Evolutionary conservation across 768 basidiomycete species (phyloP).

Genomic region (Zangia roseola): DNA sequence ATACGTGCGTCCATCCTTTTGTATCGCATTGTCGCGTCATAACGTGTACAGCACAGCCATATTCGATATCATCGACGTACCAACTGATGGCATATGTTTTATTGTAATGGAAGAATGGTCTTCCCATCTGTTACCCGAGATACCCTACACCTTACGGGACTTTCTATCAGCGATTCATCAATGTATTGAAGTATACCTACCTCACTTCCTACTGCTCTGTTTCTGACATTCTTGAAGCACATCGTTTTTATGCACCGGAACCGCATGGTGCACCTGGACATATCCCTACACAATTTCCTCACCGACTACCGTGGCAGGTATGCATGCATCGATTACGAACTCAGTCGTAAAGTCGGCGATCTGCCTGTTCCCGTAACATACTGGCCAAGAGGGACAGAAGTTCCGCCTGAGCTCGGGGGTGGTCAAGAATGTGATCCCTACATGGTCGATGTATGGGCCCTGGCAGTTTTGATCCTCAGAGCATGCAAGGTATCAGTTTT

Average conservation of each 20-base stretch:
- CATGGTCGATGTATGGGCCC: conserved; percentile 74
- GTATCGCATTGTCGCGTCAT: background rate
- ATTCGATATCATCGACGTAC: conserved; percentile 57
- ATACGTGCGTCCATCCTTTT: conserved; percentile 54
- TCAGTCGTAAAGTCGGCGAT: conserved; percentile 54
- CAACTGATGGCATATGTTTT: conserved; percentile 53
- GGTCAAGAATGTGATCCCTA: conserved; percentile 54
- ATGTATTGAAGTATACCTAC: conserved; percentile 55
- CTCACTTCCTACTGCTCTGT: background rate
- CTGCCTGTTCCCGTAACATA: conserved; percentile 37
- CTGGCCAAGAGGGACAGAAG: conserved; percentile 56
- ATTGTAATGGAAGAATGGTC: conserved; percentile 85
- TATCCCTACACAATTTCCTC: conserved; percentile 66
- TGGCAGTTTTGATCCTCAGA: conserved; percentile 61
- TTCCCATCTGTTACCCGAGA: conserved; percentile 51
- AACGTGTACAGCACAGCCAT: conserved; percentile 46
- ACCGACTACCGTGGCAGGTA: conserved; percentile 63
- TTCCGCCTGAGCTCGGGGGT: conserved; percentile 67
- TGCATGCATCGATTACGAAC: conserved; percentile 74
- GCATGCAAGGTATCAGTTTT: conserved; percentile 55
- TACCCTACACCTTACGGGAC: conserved; percentile 48
- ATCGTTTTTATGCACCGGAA: conserved; percentile 67
- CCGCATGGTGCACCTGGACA: conserved; percentile 67
- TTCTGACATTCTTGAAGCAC: conserved; percentile 44
- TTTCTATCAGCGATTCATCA: conserved; percentile 62